Base-by-base conservation (phyloP, 176 grass and related monocot genomes). In the Rhynchospora pubera region DNA sequence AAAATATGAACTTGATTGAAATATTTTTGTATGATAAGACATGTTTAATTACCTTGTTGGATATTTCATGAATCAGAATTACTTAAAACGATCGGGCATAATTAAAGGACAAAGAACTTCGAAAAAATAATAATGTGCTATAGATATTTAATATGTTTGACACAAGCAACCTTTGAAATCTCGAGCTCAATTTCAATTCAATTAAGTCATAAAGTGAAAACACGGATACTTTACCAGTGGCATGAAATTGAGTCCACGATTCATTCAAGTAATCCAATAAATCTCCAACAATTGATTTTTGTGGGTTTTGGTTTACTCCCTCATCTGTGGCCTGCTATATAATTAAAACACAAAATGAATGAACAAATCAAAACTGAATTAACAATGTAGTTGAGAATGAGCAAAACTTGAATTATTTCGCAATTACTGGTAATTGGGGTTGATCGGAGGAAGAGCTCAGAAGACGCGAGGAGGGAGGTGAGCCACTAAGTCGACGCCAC, bases 161-260 rank as follows among this genome's bases (percentile, higher is more conserved):
- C 26, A 28, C 26, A 28, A 28, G 26, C 26, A 28, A 28, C 26
- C 26, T 28, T 28, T 28, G 26, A 28, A 28, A 28, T 28, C 71
- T 28, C n/a, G 51, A 5, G 21, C 19, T 26, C 10, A 55, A 57
- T 79, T 43, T 42, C 8, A 59, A 79, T 9, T 48, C 50, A 21
- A 26, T 16, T 62, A 24, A 43, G 28, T 55, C 23, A 44, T 30
- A 6, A 52, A 73, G 75, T 28, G 55, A n/a, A 10, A 5, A 24
- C 1, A 7, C 30, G 7, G 0, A 5, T 69, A 0, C 1, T 42
- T 81, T 51, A 97, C 94, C 92, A 5, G 94, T 97, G 83, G 94
- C 94, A 83, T 97, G 94, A 61, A 97, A 97, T 70, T 97, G 94
- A 62, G 94, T 97, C 94, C 94, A 97, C 0, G 94, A 97, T 78